Evolutionary conservation across 257 asterid species (phyloP), one percentile per base, ranked within the genome.

Genomic region (Solanum clarkiae): DNA sequence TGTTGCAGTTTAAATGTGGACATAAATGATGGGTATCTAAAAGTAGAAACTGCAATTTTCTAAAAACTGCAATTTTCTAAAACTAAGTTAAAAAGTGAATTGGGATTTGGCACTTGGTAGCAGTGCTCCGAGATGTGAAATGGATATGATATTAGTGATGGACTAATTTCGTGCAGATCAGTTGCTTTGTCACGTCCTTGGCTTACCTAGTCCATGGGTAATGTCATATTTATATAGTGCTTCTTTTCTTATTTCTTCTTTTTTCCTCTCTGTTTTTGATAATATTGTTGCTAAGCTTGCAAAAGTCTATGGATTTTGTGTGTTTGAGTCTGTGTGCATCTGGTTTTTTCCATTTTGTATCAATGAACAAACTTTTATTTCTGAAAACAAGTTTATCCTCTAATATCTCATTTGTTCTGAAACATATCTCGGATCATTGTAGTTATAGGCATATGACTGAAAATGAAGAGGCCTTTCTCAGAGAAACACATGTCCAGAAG

Each of bases 371-470:
- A 49, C 62, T 22, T 47, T 74, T 59, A 59, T 84, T 14, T 80
- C 51, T 55, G 57, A 59, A 18, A 18, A 74, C 59, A 47, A 74
- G 60, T 62, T 72, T 55, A 47, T 42, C 42, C n/a, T 53, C 72
- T 24, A 26, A 49, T 63, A 10, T 79, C 65, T 87, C 84, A 86
- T 80, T n/a, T 63, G 24, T 81, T 72, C 80, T 85, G 84, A 55
- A 49, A 32, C 45, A 17, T 84, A 60, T 53, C 74, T 80, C 40
- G 42, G 47, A 85, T 54, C 6, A 86, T 84, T 55, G 68, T 71
- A 16, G 69, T 84, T 87, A 69, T 87, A 91, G 94, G 90, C 84
- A 84, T 77, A 83, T 86, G 66, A 70, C 75, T 68, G 56, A 80
- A 79, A 80, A 87, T 55, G 68, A 85, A 80, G 88, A 86, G 74